phyloP scores from a whole-genome alignment of 768 basidiomycete genomes.

The Lyophyllum atratum region DNA sequence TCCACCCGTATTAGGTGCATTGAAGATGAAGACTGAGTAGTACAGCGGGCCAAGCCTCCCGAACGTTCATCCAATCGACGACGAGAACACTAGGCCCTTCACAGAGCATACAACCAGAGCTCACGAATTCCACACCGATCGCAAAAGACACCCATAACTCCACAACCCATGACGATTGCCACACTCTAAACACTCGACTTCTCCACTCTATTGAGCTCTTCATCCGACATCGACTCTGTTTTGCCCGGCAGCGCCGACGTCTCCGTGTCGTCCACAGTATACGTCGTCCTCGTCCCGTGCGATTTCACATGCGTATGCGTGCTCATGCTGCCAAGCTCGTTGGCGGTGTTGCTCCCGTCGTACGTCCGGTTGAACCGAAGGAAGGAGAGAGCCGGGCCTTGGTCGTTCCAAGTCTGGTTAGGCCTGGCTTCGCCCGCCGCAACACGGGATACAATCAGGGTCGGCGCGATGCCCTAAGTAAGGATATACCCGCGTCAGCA shows the following conservation, averaged over 20 bases:
- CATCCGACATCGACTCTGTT: slow-evolving; percentile 2
- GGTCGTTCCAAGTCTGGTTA: slow-evolving; percentile 13
- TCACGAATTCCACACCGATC: no score
- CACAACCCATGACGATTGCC: no score
- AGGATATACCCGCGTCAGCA: neutral
- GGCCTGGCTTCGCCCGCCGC: slow-evolving; percentile 15
- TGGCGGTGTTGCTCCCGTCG: neutral
- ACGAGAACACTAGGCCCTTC: no score
- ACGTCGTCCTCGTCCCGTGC: neutral
- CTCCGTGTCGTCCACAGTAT: slow-evolving; percentile 4
- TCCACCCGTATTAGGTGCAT: no score
- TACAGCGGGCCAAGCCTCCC: no score
- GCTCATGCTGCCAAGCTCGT: slow-evolving; percentile 1
- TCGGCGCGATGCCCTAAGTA: slow-evolving; percentile 18
- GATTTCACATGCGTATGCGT: slow-evolving; percentile 2
- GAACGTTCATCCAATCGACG: no score
- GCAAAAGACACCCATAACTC: neutral
- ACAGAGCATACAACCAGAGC: no score
- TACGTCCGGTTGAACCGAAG: slow-evolving; percentile 12
- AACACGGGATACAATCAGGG: slow-evolving; percentile 17
- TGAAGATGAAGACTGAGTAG: no score
- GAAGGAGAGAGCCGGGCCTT: slow-evolving; percentile 10
- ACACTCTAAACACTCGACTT: neutral
- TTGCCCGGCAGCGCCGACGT: slow-evolving; percentile 2
- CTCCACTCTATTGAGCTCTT: slow-evolving; percentile 1